Evolutionary conservation across 306 rosid genomes (phyloP).

Genomic region (Cicer chorassanicum): DNA sequence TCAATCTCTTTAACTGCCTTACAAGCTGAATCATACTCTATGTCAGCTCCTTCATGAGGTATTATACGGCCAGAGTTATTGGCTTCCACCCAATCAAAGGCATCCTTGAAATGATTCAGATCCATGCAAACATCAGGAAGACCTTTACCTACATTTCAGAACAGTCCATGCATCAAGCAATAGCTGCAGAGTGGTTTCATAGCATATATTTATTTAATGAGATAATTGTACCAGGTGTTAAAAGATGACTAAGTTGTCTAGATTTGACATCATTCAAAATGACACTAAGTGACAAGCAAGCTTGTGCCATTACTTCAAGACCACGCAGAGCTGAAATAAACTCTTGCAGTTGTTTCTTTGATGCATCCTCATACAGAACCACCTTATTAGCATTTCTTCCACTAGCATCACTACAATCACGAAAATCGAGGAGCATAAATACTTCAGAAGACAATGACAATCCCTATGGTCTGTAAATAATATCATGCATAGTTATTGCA

Average conservation of each 20-base stretch:
- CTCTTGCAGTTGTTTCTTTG: slow-evolving; percentile 85
- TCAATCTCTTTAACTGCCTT: slow-evolving; percentile 69
- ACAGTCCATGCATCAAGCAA: slow-evolving; percentile 38
- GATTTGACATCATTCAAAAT: slow-evolving; percentile 69
- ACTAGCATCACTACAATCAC: slow-evolving; percentile 71
- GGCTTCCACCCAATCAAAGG: slow-evolving; percentile 97
- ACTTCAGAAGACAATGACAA: slow-evolving; percentile 26
- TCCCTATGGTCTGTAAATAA: slow-evolving; percentile 21
- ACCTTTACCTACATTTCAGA: slow-evolving; percentile 65
- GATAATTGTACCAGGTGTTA: slow-evolving; percentile 70
- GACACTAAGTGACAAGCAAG: slow-evolving; percentile 68
- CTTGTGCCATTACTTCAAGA: slow-evolving; percentile 79
- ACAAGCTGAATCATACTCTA: slow-evolving; percentile 83
- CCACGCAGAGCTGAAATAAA: slow-evolving; percentile 82
- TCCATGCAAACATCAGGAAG: slow-evolving; percentile 66
- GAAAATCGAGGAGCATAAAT: slow-evolving; percentile 44
- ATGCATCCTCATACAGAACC: slow-evolving; percentile 84
- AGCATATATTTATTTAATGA: slow-evolving; percentile 4
- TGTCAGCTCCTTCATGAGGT: slow-evolving; percentile 85
- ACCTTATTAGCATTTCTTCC: slow-evolving; percentile 91
- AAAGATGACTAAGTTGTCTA: slow-evolving; percentile 66
- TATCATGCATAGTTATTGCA: slow-evolving; percentile 15
- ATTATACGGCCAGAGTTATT: slow-evolving; percentile 86
- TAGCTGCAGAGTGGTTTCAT: slow-evolving; percentile 21
- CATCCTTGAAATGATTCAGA: slow-evolving; percentile 80